Base-by-base conservation (phyloP, 106 monocot genomes). In the Dioscorea alata region DNA sequence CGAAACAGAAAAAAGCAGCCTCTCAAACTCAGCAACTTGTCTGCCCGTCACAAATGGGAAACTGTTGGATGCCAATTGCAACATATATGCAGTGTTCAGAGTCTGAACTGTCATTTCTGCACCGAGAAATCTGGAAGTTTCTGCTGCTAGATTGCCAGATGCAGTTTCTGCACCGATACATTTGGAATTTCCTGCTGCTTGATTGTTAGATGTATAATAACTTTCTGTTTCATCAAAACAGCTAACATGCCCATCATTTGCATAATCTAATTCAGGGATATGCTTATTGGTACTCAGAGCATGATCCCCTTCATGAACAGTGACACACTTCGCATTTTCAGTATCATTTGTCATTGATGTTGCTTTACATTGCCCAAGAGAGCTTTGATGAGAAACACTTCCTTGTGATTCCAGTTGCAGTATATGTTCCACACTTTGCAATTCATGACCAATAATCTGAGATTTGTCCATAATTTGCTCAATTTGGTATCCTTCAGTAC, bases 1-100 rank as follows among this genome's bases (percentile, higher is more conserved):
- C 25, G 77, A 65, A 60, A 42, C 64, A 58, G 71, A 77, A 71
- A 16, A 17, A 10, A 77, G 71, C 31, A 77, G 16, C 66, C 54
- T 77, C 71, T 77, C 77, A 51, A 77, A 77, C 49, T 65, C 71
- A 50, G 77, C 77, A 65, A 77, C 50, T 9, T 64, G 77, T 59
- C 33, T 77, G 50, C 77, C 71, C 8, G 65, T 71, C 59, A 50
- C 65, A 19, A 66, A 33, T 24, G 23, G 50, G 65, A 77, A 33
- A 33, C 17, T 50, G 65, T 59, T 59, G 60, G 71, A 65, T 33
- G 65, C 59, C 71, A 71, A 54, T 70, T 71, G 77, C 23, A 57
- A 60, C 23, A 48, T 56, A 33, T 66, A 71, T 51, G 77, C 65
- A 66, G 49, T 65, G 57, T 50, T 19, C n/a, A 77, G 51, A 51